phyloP scores from a whole-genome alignment of 257 asterid genomes.

The Solanum clarkiae region DNA sequence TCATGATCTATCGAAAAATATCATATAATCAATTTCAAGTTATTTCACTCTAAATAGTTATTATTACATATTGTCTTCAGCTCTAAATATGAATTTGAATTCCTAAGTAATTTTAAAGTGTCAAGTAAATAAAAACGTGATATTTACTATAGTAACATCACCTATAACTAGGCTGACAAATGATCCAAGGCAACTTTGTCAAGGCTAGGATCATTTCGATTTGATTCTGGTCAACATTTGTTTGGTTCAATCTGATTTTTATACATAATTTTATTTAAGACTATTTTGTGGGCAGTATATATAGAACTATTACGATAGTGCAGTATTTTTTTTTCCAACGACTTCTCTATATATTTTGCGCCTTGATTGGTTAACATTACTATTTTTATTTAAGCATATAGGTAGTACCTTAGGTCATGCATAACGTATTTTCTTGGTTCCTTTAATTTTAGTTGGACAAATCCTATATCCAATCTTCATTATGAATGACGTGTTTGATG shows the following conservation, averaged over 20 bases:
- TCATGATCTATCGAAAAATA: too few species aligned
- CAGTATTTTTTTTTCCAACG: not conserved
- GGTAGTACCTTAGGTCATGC: not conserved
- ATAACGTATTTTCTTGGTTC: not conserved
- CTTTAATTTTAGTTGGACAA: not conserved
- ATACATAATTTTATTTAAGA: too few species aligned
- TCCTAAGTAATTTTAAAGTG: not conserved
- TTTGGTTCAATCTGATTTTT: too few species aligned
- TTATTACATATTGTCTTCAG: too few species aligned
- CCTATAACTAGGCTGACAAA: not conserved
- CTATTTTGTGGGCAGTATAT: too few species aligned
- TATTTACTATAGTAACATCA: not conserved
- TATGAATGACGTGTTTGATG: not conserved
- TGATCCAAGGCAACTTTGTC: too few species aligned
- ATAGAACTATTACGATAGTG: not conserved
- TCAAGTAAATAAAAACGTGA: not conserved
- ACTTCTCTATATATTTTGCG: not conserved
- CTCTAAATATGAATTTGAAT: not conserved
- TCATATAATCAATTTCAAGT: too few species aligned
- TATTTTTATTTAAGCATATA: not conserved
- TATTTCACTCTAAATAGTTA: too few species aligned
- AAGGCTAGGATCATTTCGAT: not conserved
- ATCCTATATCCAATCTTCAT: not conserved
- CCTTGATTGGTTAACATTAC: not conserved
- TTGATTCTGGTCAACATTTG: not conserved